phyloP scores from a whole-genome alignment of 352 stramenopile species.

The Globisporangium megalacanthum region DNA sequence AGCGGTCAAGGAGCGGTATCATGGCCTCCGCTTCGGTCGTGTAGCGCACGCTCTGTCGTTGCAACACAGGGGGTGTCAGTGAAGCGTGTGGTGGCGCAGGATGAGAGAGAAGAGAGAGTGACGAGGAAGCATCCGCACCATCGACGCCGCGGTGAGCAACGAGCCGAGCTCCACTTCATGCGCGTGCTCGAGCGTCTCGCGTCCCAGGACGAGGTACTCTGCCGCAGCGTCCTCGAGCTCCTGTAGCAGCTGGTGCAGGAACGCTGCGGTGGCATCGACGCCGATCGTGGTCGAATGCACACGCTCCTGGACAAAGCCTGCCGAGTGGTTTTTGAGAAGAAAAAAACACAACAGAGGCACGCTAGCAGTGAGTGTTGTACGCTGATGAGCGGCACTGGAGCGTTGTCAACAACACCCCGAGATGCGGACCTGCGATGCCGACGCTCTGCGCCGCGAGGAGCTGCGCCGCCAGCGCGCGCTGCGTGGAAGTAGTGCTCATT shows the following conservation, averaged over 20 bases:
- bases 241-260: slow-evolving; percentile 57
- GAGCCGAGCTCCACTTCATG: slow-evolving; percentile 68
- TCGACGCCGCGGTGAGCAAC: slow-evolving; percentile 54
- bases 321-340: background rate
- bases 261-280: slow-evolving; percentile 47
- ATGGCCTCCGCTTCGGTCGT: slow-evolving; percentile 67
- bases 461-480: slow-evolving; percentile 20
- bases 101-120: background rate
- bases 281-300: slow-evolving; percentile 67
- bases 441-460: slow-evolving; percentile 21
- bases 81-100: background rate
- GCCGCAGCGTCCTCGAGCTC: slow-evolving; percentile 52
- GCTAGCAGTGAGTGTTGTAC: too few species aligned
- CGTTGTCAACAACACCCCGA: too few species aligned
- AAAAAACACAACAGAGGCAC: background rate
- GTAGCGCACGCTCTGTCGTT: slow-evolving; percentile 57
- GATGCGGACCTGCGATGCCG: slow-evolving; percentile 22
- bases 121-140: slow-evolving; percentile 20
- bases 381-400: background rate
- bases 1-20: slow-evolving; percentile 42
- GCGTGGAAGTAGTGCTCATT: slow-evolving; percentile 3
- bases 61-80: background rate
- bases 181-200: slow-evolving; percentile 24
- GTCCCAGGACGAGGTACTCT: slow-evolving; percentile 25
- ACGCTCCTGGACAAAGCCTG: slow-evolving; percentile 67